Conservation (phyloP, 2,329 filamentous ascomycete genomes). For the Sporothrix inflata region DNA sequence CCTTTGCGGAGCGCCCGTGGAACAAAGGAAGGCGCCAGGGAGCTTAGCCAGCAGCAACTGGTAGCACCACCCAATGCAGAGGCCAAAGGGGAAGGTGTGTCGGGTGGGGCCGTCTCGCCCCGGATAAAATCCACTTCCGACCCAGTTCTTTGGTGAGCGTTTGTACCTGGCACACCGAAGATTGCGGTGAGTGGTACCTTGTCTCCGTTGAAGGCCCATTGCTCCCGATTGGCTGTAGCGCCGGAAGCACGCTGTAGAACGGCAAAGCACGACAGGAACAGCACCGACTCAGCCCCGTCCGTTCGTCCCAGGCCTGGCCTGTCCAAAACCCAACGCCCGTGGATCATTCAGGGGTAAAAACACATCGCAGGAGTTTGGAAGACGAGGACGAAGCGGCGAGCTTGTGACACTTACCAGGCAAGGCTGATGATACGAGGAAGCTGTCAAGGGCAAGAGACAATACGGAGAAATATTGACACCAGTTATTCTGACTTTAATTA, state of each 20-base stretch:
- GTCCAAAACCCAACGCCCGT: not conserved
- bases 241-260: not conserved
- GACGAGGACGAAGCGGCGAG: not conserved
- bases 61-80: not conserved
- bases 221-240: not conserved
- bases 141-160: not conserved
- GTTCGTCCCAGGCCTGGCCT: constrained; percentile 1
- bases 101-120: constrained; percentile 13
- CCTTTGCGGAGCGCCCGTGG: not conserved
- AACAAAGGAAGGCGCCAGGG: constrained; percentile 20
- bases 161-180: not conserved
- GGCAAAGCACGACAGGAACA: not conserved
- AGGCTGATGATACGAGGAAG: not conserved
- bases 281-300: not conserved
- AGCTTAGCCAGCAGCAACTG: constrained; percentile 3
- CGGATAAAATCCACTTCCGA: constrained; percentile 23
- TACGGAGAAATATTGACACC: no score
- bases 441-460: no score
- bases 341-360: constrained; percentile 15
- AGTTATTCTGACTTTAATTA: not conserved
- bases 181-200: not conserved
- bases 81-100: not conserved
- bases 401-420: not conserved
- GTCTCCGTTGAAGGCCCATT: not conserved
- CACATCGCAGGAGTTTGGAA: not conserved